Conservation (phyloP, 2,329 filamentous ascomycete genomes). For the Paecilomyces niveus region DNA sequence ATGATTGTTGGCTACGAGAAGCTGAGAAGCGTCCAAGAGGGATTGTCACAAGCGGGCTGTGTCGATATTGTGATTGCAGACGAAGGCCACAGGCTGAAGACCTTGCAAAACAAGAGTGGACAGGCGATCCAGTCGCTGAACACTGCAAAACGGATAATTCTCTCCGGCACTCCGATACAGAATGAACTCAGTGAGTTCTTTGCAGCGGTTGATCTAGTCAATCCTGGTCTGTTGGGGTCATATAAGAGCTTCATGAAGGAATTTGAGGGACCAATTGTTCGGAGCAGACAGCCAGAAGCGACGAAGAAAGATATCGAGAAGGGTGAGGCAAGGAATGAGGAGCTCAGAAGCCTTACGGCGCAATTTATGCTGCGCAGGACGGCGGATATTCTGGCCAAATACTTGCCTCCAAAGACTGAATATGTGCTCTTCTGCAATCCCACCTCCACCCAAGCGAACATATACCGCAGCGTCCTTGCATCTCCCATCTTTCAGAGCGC, state of each 20-base stretch:
- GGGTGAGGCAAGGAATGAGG: slow-evolving; percentile 54
- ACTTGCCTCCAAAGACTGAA: slow-evolving; percentile 60
- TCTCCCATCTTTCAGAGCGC: slow-evolving; percentile 58
- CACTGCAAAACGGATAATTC: slow-evolving; percentile 54
- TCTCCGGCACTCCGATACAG: slow-evolving; percentile 62
- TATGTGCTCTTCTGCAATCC: slow-evolving; percentile 61
- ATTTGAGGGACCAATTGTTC: slow-evolving; percentile 59
- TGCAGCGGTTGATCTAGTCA: slow-evolving; percentile 62
- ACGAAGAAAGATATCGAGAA: slow-evolving; percentile 55
- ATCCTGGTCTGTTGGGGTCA: slow-evolving; percentile 57
- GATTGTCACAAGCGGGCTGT: slow-evolving; percentile 54
- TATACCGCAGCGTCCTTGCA: slow-evolving; percentile 58
- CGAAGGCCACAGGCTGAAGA: slow-evolving; percentile 62
- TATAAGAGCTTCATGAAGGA: slow-evolving; percentile 57
- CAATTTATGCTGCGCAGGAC: slow-evolving; percentile 61
- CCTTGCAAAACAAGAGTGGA: slow-evolving; percentile 61
- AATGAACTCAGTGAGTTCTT: slow-evolving; percentile 63
- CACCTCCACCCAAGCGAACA: slow-evolving; percentile 51
- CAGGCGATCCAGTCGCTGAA: slow-evolving; percentile 58
- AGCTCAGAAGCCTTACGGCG: slow-evolving; percentile 54
- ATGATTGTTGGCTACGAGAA: slow-evolving; percentile 72
- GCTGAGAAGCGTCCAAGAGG: slow-evolving; percentile 57
- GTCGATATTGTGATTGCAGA: slow-evolving; percentile 67
- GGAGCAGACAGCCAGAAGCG: slow-evolving; percentile 58
- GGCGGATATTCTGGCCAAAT: slow-evolving; percentile 58